A percentile compares a stretch with the other conserved stretches of the same genome.
Conservation (phyloP, 495 filamentous ascomycete genomes). For the Hypoxylon fragiforme region DNA sequence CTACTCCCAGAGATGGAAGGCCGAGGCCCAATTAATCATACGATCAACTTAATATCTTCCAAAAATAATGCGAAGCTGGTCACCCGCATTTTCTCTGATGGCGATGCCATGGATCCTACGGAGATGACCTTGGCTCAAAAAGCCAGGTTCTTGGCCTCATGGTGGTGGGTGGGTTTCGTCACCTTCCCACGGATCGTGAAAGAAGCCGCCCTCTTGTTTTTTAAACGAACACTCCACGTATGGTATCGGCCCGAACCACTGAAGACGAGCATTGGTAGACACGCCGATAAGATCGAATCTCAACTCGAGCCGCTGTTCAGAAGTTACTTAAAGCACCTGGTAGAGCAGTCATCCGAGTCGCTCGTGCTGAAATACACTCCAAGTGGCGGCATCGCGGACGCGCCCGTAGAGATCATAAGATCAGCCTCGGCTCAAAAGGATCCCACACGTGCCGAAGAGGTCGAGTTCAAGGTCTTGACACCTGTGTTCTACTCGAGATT, state of each 20-base stretch:
- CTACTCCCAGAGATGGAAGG: constrained; percentile 43
- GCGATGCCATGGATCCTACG: constrained; percentile 52
- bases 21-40: constrained; percentile 51
- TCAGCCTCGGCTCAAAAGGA: constrained; percentile 30
- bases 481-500: constrained; percentile 65
- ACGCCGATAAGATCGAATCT: constrained; percentile 48
- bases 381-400: constrained; percentile 47
- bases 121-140: constrained; percentile 45
- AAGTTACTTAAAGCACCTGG: constrained; percentile 52
- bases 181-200: constrained; percentile 64
- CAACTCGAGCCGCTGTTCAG: constrained; percentile 57
- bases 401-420: constrained; percentile 40
- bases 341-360: constrained; percentile 43
- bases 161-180: constrained; percentile 66
- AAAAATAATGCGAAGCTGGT: constrained; percentile 59
- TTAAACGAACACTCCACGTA: constrained; percentile 55
- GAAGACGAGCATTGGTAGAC: constrained; percentile 52
- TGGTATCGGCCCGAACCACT: constrained; percentile 62
- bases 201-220: constrained; percentile 59
- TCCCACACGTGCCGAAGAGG: constrained; percentile 18
- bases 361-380: constrained; percentile 56
- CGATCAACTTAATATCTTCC: constrained; percentile 60
- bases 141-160: constrained; percentile 53
- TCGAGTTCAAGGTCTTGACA: constrained; percentile 58
- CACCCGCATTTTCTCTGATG: constrained; percentile 54